Percentiles rank a stretch among this genome's conserved stretches.
phyloP scores from a whole-genome alignment of 345 rosid species.

The Hibiscus syriacus region DNA sequence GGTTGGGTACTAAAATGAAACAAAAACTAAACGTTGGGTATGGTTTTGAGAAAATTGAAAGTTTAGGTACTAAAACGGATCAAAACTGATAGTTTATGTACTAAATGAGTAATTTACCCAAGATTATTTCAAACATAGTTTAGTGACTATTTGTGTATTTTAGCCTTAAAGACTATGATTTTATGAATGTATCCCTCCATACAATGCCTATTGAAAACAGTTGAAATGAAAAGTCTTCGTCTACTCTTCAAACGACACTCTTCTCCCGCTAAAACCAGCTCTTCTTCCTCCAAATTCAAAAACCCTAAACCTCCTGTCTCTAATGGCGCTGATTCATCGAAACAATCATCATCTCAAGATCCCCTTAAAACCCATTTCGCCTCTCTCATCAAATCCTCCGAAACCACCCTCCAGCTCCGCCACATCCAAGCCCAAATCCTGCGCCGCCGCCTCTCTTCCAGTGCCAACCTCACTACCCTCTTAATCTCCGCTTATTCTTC shows the following conservation, averaged over 20 bases:
- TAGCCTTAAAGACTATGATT: neutral
- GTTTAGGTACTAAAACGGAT: no score
- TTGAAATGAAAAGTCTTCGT: constrained; percentile 19
- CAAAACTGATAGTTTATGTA: no score
- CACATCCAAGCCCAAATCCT: constrained; percentile 52
- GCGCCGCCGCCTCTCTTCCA: constrained; percentile 29
- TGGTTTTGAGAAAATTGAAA: no score
- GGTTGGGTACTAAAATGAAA: no score
- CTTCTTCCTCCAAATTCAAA: neutral
- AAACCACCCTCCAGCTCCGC: constrained; percentile 32
- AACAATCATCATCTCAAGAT: constrained; percentile 7
- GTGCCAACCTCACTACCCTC: constrained; percentile 36
- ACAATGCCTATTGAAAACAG: neutral
- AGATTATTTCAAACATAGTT: no score
- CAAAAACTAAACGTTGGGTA: no score
- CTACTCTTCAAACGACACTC: constrained; percentile 4
- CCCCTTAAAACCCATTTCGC: constrained; percentile 29
- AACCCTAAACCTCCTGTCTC: neutral
- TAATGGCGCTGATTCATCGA: neutral
- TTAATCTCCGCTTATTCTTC: constrained; percentile 42
- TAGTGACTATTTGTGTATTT: no score
- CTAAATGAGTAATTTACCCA: no score
- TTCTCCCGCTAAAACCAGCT: constrained; percentile 4
- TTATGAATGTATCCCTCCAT: neutral
- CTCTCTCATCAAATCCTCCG: constrained; percentile 40